These are phyloP conservation scores for Fusarium buharicum DNA, from an alignment of 2,329 filamentous ascomycete genomes.

Conservation along the genomic window DNA sequence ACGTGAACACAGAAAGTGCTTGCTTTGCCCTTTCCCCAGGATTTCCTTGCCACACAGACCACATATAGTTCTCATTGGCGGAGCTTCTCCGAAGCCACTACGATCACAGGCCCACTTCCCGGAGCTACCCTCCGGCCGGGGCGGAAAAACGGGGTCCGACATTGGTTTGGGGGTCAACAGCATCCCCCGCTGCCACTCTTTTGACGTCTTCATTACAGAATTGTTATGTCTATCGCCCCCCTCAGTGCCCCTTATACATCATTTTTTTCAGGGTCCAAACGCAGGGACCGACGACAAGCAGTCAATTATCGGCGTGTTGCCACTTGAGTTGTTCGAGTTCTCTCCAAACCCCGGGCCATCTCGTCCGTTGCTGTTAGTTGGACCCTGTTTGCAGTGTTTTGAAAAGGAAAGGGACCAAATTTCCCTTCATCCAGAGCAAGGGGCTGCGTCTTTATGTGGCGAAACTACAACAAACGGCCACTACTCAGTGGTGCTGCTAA, in stretches of 20 bases:
- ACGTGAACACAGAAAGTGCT: not conserved
- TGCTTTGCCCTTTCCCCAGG: not conserved
- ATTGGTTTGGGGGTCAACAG: constrained; percentile 2
- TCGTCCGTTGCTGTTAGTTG: not conserved
- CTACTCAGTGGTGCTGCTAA: constrained; percentile 17
- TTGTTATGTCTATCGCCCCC: not conserved
- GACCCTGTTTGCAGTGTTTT: not conserved
- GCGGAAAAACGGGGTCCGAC: constrained; percentile 8
- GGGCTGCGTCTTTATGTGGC: constrained; percentile 29
- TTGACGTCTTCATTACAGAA: constrained; percentile 26
- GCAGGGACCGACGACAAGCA: constrained; percentile 9
- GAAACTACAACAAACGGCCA: constrained; percentile 13
- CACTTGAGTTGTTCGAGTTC: not conserved
- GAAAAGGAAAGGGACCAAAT: constrained; percentile 7
- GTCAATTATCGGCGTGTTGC: not conserved
- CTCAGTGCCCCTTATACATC: constrained; percentile 1
- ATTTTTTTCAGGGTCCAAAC: constrained; percentile 20
- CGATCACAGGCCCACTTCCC: not conserved
- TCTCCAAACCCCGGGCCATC: not conserved
- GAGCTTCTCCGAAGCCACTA: constrained; percentile 15
- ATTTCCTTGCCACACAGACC: not conserved
- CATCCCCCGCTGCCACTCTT: not conserved
- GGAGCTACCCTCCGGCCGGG: constrained; percentile 1
- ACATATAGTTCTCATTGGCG: constrained; percentile 8
- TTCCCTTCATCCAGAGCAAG: constrained; percentile 1